Percentiles rank a stretch among this genome's conserved stretches.
These are phyloP conservation scores for Apiotrichum mycotoxinovorans DNA, from an alignment of 1,284 basidiomycete genomes.

Conservation along the genomic window DNA sequence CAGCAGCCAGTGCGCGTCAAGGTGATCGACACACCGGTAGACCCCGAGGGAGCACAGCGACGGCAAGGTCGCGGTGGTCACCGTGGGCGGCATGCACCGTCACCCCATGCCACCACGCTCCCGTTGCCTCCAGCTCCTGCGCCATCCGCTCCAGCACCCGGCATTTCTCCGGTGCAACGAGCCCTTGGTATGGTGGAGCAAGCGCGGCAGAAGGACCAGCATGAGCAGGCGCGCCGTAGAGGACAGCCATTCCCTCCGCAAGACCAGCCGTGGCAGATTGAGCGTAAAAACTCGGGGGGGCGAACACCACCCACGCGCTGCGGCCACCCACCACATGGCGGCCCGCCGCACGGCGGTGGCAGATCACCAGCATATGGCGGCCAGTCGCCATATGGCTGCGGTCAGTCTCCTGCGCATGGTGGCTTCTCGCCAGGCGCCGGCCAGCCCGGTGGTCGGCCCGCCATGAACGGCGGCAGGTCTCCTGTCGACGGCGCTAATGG, in stretches of 20 bases:
- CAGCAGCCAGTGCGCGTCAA: conserved; percentile 24
- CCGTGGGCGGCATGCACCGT: neutral
- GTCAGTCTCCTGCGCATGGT: neutral
- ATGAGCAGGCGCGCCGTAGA: neutral
- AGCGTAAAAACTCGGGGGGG: neutral
- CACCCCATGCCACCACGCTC: neutral
- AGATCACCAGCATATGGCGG: neutral
- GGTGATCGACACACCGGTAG: conserved; percentile 11
- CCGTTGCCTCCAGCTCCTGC: neutral
- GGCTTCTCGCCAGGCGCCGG: too few species aligned
- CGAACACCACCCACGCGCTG: neutral
- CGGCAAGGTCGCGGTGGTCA: neutral
- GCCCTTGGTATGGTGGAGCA: neutral
- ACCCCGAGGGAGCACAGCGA: conserved; percentile 9
- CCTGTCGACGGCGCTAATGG: neutral
- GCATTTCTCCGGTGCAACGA: neutral
- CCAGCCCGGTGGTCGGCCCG: neutral
- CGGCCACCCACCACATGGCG: neutral
- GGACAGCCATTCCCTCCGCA: neutral
- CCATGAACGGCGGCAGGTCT: neutral
- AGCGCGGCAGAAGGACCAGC: neutral
- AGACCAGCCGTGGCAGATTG: too few species aligned
- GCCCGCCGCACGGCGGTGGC: neutral
- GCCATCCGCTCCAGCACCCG: neutral
- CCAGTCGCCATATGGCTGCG: neutral